phyloP scores from a whole-genome alignment of 495 filamentous ascomycete species.

The Hypoxylon perforatum region DNA sequence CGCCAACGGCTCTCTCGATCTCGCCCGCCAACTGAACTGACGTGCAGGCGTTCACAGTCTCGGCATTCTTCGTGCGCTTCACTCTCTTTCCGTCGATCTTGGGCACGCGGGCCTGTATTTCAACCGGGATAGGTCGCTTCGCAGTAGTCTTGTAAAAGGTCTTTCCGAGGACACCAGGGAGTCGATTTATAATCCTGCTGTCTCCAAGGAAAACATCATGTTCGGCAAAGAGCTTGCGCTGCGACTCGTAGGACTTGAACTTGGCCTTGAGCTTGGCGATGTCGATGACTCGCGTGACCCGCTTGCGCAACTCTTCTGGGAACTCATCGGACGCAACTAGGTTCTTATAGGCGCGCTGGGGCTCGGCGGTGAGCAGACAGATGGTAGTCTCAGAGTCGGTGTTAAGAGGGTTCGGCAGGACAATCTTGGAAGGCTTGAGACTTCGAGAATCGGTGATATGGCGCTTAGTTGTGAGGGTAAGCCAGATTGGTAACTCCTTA shows the following conservation, averaged over 20 bases:
- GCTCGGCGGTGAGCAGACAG: conserved; percentile 64
- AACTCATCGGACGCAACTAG: conserved; percentile 78
- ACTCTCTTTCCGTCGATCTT: conserved; percentile 75
- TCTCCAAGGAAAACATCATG: conserved; percentile 91
- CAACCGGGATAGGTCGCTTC: conserved; percentile 91
- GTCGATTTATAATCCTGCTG: conserved; percentile 78
- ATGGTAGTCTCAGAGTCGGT: conserved; percentile 43
- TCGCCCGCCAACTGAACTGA: conserved; percentile 39
- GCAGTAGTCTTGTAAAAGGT: conserved; percentile 80
- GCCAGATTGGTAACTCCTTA: conserved; percentile 76
- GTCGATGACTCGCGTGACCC: conserved; percentile 84
- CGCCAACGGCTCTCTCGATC: conserved; percentile 60
- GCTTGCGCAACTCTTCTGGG: conserved; percentile 73
- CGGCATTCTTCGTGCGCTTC: conserved; percentile 61
- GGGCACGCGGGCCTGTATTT: conserved; percentile 68
- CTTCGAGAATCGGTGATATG: conserved; percentile 79
- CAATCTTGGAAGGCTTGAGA: conserved; percentile 75
- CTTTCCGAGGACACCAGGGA: conserved; percentile 85
- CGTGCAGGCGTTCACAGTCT: conserved; percentile 40
- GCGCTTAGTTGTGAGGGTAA: conserved; percentile 89
- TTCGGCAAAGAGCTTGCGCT: conserved; percentile 82
- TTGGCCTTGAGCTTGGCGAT: conserved; percentile 84
- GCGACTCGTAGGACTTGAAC: conserved; percentile 86
- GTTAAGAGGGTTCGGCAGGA: conserved; percentile 77
- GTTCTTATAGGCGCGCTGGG: conserved; percentile 91